These are phyloP conservation scores for Grosmannia penicillata DNA, from an alignment of 2,329 filamentous ascomycete genomes.

Conservation along the genomic window DNA sequence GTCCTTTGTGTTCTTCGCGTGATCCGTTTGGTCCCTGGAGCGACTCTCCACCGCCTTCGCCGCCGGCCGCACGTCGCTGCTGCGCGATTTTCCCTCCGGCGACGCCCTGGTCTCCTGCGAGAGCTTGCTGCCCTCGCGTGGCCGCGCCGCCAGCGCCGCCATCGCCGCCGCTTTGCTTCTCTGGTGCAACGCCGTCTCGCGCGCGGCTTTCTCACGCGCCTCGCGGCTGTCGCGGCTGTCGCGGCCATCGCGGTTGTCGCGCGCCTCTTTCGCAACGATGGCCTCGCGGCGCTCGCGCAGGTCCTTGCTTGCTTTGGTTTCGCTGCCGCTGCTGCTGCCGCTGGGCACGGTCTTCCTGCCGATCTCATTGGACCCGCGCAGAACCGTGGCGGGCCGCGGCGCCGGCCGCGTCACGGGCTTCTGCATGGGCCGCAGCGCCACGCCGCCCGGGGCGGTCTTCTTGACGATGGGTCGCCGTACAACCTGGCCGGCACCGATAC, in stretches of 20 bases:
- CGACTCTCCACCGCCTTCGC: background rate
- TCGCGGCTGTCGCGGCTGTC: background rate
- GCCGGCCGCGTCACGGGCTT: constrained; percentile 6
- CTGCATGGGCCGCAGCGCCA: constrained; percentile 8
- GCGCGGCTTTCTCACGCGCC: background rate
- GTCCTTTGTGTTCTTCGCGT: too few species aligned
- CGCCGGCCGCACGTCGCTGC: background rate
- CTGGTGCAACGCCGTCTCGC: background rate
- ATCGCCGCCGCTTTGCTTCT: constrained; percentile 5
- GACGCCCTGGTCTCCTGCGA: constrained; percentile 6
- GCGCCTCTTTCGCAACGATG: constrained; percentile 5
- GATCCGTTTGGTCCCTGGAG: too few species aligned
- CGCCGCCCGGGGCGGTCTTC: constrained; percentile 5
- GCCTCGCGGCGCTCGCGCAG: constrained; percentile 8
- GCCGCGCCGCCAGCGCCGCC: constrained; percentile 3
- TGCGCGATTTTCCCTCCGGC: constrained; percentile 2
- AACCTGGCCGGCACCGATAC: background rate
- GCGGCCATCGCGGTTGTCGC: constrained; percentile 4
- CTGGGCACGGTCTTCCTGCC: constrained; percentile 2
- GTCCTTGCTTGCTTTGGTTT: constrained; percentile 6
- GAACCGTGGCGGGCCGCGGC: constrained; percentile 4
- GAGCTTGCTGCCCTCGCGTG: constrained; percentile 9
- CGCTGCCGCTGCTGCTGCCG: constrained; percentile 1
- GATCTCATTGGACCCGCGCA: constrained; percentile 8
- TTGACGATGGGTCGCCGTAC: constrained; percentile 5